Evolutionary conservation across 257 asterid genomes (phyloP).

Genomic region (Przewalskia tangutica): DNA sequence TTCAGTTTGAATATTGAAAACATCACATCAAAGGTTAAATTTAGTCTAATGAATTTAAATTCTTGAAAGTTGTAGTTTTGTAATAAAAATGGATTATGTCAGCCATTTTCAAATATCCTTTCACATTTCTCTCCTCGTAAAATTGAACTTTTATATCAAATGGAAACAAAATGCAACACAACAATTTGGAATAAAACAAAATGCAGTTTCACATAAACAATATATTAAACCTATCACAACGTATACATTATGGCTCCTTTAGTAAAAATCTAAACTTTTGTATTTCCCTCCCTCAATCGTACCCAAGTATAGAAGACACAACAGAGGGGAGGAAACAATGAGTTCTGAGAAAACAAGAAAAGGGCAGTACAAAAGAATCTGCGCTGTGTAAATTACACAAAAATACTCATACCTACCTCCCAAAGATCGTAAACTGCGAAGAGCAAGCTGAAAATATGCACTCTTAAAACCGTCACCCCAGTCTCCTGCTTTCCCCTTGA

Average conservation of each 20-base stretch:
- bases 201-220: background rate
- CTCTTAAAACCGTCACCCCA: constrained; percentile 99
- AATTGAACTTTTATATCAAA: background rate
- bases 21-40: background rate
- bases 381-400: background rate
- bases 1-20: background rate
- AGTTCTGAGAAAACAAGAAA: background rate
- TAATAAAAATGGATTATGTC: background rate
- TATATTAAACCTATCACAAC: background rate
- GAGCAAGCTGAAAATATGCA: constrained; percentile 99
- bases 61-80: background rate
- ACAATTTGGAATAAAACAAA: background rate
- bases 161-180: background rate
- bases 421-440: constrained; percentile 91
- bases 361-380: background rate
- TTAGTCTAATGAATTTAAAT: background rate
- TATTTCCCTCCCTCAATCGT: background rate
- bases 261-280: background rate
- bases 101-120: background rate
- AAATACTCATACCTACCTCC: constrained; percentile 63
- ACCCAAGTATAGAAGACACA: background rate
- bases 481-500: constrained; percentile 98
- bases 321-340: background rate
- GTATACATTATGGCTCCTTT: background rate
- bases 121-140: background rate